Percentiles rank a stretch among this genome's conserved stretches.
Evolutionary conservation across 495 filamentous ascomycete genomes (phyloP).

Genomic region (Tuber microsphaerosporum): DNA sequence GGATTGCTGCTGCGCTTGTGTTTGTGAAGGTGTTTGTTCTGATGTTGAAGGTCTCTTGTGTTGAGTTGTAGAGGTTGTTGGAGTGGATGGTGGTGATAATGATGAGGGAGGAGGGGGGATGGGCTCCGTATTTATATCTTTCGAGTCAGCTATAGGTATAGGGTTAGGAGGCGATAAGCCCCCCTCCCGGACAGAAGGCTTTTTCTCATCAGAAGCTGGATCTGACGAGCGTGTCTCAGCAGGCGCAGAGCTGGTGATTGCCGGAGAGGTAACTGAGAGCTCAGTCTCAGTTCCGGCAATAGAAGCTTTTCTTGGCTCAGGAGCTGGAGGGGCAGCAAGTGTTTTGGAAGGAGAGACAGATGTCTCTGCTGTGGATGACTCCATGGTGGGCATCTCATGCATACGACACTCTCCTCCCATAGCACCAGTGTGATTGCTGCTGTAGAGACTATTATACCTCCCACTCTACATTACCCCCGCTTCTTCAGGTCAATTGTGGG

Average conservation of each 20-base stretch:
- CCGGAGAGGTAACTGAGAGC: background rate
- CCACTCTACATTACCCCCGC: background rate
- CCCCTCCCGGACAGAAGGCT: background rate
- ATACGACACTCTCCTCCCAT: background rate
- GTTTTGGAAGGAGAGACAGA: background rate
- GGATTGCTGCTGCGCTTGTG: slow-evolving; percentile 4
- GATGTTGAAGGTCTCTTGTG: slow-evolving; percentile 9
- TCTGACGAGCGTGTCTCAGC: background rate
- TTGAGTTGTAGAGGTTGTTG: slow-evolving; percentile 4
- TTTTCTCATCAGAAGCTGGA: background rate
- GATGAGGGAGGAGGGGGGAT: slow-evolving; percentile 18
- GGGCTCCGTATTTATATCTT: background rate
- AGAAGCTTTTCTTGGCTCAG: background rate
- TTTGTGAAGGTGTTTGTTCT: slow-evolving; percentile 8
- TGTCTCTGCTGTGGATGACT: background rate
- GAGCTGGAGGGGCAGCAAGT: background rate
- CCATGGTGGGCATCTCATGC: background rate
- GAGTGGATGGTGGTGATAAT: slow-evolving; percentile 7
- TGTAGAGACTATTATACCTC: background rate
- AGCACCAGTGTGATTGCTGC: background rate
- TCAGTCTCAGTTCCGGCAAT: background rate
- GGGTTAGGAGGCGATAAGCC: background rate
- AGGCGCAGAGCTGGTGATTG: background rate
- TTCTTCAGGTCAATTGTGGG: background rate
- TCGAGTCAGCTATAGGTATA: background rate